These are phyloP conservation scores for Mucor ambiguus DNA, from an alignment of 371 early-diverging fungal species.

Conservation along the genomic window DNA sequence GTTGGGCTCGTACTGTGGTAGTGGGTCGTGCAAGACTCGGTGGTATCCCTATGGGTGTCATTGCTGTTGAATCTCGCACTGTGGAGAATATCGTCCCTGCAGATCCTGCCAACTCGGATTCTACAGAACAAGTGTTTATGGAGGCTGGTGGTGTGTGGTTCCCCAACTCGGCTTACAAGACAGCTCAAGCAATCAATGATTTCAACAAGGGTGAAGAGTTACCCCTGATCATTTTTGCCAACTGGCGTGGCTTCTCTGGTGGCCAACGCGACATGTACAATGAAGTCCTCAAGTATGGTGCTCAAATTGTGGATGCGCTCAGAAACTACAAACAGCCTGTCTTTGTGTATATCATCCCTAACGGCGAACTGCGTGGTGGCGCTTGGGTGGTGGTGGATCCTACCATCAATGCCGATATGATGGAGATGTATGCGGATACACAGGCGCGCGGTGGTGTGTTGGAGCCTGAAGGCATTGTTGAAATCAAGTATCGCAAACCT, in stretches of 20 bases:
- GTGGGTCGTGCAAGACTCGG: conserved; percentile 96
- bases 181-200: conserved; percentile 97
- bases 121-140: conserved; percentile 85
- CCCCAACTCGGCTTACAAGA: conserved; percentile 98
- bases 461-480: conserved; percentile 98
- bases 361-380: conserved; percentile 98
- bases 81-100: conserved; percentile 93
- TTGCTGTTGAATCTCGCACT: conserved; percentile 93
- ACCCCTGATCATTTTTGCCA: conserved; percentile 98
- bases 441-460: conserved; percentile 94
- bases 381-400: conserved; percentile 99
- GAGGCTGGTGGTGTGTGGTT: conserved; percentile 99
- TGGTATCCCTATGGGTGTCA: conserved; percentile 96
- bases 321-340: conserved; percentile 94
- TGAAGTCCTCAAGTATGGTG: conserved; percentile 96
- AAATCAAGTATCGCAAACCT: conserved; percentile 97
- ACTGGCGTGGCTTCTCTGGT: conserved; percentile 99
- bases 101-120: conserved; percentile 91
- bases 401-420: conserved; percentile 95
- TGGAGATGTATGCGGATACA: conserved; percentile 98
- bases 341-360: conserved; percentile 95
- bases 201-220: conserved; percentile 98
- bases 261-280: conserved; percentile 99
- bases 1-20: conserved; percentile 71
- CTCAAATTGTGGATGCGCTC: conserved; percentile 97